A percentile compares a stretch with the other conserved stretches of the same genome.
These are phyloP conservation scores for Candida tunisiensis DNA, from an alignment of 1,139 yeast genomes.

Conservation along the genomic window DNA sequence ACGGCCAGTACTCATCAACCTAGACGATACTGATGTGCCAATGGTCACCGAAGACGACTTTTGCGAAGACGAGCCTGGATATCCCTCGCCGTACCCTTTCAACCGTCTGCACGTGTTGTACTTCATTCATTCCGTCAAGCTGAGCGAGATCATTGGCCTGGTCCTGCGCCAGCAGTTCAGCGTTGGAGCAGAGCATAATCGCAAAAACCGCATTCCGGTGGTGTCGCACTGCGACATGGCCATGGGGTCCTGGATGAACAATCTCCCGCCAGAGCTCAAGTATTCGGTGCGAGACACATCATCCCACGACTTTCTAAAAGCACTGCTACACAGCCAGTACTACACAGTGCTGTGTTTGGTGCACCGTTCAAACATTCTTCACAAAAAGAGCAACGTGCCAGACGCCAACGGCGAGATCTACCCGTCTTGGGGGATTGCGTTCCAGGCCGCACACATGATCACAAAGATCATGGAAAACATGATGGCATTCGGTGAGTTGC, in stretches of 20 bases:
- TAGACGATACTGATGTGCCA: slow-evolving; percentile 66
- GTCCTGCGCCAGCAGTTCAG: slow-evolving; percentile 58
- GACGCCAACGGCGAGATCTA: slow-evolving; percentile 17
- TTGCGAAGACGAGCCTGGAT: slow-evolving; percentile 34
- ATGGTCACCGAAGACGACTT: slow-evolving; percentile 56
- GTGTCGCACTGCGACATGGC: slow-evolving; percentile 63
- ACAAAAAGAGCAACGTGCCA: slow-evolving; percentile 30
- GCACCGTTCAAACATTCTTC: slow-evolving; percentile 52
- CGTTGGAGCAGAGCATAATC: slow-evolving; percentile 45
- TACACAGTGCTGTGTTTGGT: slow-evolving; percentile 55
- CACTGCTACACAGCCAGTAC: slow-evolving; percentile 53
- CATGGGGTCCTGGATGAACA: slow-evolving; percentile 65
- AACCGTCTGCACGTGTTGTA: slow-evolving; percentile 34
- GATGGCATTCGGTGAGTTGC: slow-evolving; percentile 33
- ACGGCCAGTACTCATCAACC: slow-evolving; percentile 50
- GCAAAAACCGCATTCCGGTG: slow-evolving; percentile 32
- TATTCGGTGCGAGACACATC: slow-evolving; percentile 40
- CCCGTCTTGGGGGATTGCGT: slow-evolving; percentile 75
- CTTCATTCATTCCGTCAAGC: slow-evolving; percentile 47
- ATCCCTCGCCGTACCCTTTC: slow-evolving; percentile 26
- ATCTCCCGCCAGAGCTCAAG: slow-evolving; percentile 46
- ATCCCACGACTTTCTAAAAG: slow-evolving; percentile 38
- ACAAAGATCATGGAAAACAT: slow-evolving; percentile 48
- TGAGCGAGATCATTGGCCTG: slow-evolving; percentile 61
- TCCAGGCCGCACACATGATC: slow-evolving; percentile 74